Evolutionary conservation across 176 grass and related monocot genomes (phyloP), one percentile per base, ranked within the genome.

Genomic region (Stipa capillata): DNA sequence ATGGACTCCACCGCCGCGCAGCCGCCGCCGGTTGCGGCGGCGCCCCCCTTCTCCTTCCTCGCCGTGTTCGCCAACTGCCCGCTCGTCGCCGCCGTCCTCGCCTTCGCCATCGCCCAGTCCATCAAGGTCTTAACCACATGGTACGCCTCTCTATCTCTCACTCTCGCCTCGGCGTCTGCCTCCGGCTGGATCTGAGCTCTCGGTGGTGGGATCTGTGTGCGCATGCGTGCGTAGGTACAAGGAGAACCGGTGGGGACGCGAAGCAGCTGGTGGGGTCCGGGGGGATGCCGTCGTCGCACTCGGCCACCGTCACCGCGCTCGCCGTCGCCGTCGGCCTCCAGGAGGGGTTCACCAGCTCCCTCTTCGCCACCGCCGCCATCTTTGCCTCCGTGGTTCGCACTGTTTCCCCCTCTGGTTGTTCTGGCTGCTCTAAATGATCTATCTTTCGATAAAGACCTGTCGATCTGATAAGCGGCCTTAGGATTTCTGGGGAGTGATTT

Each of bases 61-160:
- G 72, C 88, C 20, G 47, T 87, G 44, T 74, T 97, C 63, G 53
- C 66, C 83, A 93, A 97, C 82, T 90, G 89, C 76, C 90, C 93
- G 17, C 90, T 97, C 45, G 54, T 93, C 75, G 86, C 90, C 72
- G 83, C 90, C 4, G 41, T 92, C 7, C 81, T 97, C 45, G 87
- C 89, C 82, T 92, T 92, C 90, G 90, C 82, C 79, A 84, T 97
- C 68, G 87, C 90, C 17, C 93, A 92, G 74, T 74, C 27, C 37
- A 97, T 92, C 63, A 97, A 97, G 87, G 88, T 97, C 48, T 59
- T 97, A 65, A 97, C 93, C 65, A 92, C 93, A n/a, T 97, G 93
- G 93, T 96, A 83, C 65, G 87, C 41, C 42, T 20, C 25, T 47
- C 66, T 5, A n/a, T 7, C 24, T 11, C 23, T 42, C 4, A 8